phyloP scores from a whole-genome alignment of 2,329 filamentous ascomycete species.

The Geosmithia flava region DNA sequence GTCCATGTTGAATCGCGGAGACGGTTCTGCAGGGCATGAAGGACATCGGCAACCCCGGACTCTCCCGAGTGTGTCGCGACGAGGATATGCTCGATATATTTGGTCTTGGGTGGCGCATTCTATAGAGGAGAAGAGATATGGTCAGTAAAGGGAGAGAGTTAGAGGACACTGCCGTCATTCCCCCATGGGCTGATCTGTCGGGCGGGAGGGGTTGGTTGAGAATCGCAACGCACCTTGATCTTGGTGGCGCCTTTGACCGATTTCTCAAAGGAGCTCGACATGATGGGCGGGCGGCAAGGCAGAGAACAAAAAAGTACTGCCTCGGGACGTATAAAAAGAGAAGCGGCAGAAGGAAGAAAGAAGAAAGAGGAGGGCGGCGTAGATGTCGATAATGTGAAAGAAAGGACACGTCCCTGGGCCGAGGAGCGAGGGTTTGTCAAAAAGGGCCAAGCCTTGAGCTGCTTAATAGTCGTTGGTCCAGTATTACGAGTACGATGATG shows the following conservation, averaged over 20 bases:
- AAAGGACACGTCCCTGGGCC: neutral
- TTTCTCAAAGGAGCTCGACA: constrained; percentile 93
- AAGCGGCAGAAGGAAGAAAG: neutral
- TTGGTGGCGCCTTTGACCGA: constrained; percentile 98
- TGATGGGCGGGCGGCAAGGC: constrained; percentile 17
- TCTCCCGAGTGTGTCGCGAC: constrained; percentile 91
- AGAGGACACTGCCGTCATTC: neutral
- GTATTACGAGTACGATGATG: constrained; percentile 1
- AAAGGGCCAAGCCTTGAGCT: neutral
- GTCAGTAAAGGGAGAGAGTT: neutral
- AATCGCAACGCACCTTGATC: constrained; percentile 57
- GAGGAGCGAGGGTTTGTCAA: neutral
- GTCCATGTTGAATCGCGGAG: constrained; percentile 97
- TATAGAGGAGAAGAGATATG: constrained; percentile 19
- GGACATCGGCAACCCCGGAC: constrained; percentile 89
- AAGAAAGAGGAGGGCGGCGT: neutral
- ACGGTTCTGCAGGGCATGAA: constrained; percentile 78
- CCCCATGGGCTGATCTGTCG: too few relatives aligned
- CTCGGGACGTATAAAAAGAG: neutral
- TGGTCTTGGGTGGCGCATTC: constrained; percentile 94
- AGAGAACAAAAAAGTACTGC: neutral
- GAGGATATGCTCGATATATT: constrained; percentile 98
- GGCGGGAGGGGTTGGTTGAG: neutral
- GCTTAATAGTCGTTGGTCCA: neutral
- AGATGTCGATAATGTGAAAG: neutral